Evolutionary conservation across 2,329 filamentous ascomycete species (phyloP), one percentile per base, ranked within the genome.

Genomic region (Nemania sp.): DNA sequence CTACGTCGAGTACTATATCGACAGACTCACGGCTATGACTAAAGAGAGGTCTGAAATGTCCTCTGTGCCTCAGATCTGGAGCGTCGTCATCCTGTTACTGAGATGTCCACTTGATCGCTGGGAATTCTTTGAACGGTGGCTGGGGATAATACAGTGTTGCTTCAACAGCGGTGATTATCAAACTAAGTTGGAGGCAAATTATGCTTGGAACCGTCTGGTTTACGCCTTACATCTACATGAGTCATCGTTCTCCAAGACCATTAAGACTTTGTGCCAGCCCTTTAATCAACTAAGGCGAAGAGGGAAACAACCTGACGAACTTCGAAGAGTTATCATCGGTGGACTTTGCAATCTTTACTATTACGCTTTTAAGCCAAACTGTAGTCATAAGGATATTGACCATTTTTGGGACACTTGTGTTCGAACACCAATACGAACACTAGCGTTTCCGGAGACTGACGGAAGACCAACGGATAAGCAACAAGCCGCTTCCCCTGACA

Each of bases 21-120:
- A 81, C 17, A 81, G 83, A 26, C 76, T 97, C 48, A 81, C 80
- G 51, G 76, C 78, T 9, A 90, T 94, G 85, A 78, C 87, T 22
- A 81, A 84, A 59, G 78, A 81, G 43, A 84, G 79, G 59, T 80
- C 84, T 11, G 80, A 83, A 19, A 83, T 82, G 8, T 70, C 78
- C 0, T 78, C 83, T 33, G 91, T 96, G 0, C 92, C 94, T 5
- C 89, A 91, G 61, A 90, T 97, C 19, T 97, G 93, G 93, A 88
- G 89, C 54, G 82, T 91, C 30, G 77, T 96, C 2, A 83, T 93
- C 6, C 79, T 96, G 2, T 84, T 96, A 50, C 76, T 97, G 42
- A 84, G 88, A 73, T 84, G 73, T 71, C 84, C 69, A 60, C 78
- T 76, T 66, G 84, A 75, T 60, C 86, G 68, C 74, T 97, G 93